phyloP scores from a whole-genome alignment of 768 basidiomycete species.

The Hericium alpestre region DNA sequence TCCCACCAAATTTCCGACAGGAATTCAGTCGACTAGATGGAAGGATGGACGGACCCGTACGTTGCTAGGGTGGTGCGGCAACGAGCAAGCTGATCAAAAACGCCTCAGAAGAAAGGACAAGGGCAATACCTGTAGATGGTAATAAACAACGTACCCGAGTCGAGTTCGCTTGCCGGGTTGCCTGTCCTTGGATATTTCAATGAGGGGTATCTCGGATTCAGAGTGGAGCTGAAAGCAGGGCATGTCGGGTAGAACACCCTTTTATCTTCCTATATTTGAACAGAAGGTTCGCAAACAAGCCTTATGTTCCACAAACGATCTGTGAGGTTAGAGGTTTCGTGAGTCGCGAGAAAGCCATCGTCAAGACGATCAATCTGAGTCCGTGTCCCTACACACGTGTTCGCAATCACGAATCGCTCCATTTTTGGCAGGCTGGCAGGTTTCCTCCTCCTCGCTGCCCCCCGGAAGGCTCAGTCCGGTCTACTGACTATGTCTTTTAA shows the following conservation, averaged over 20 bases:
- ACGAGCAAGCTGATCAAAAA: neutral
- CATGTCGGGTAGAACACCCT: neutral
- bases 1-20: neutral
- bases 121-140: neutral
- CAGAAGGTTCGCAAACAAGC: neutral
- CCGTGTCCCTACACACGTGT: neutral
- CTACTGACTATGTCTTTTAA: neutral
- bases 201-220: neutral
- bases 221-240: neutral
- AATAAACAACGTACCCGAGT: neutral
- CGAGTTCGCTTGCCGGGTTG: neutral
- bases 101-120: neutral
- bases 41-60: neutral
- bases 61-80: neutral
- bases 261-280: neutral
- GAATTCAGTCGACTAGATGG: neutral
- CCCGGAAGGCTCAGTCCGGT: neutral
- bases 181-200: neutral
- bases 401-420: neutral
- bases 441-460: neutral
- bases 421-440: neutral
- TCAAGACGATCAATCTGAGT: neutral
- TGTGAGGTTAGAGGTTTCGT: neutral
- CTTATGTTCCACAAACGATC: too few species aligned
- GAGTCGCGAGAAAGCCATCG: neutral